Conservation (phyloP, 495 filamentous ascomycete genomes). For the Rhypophila decipiens region DNA sequence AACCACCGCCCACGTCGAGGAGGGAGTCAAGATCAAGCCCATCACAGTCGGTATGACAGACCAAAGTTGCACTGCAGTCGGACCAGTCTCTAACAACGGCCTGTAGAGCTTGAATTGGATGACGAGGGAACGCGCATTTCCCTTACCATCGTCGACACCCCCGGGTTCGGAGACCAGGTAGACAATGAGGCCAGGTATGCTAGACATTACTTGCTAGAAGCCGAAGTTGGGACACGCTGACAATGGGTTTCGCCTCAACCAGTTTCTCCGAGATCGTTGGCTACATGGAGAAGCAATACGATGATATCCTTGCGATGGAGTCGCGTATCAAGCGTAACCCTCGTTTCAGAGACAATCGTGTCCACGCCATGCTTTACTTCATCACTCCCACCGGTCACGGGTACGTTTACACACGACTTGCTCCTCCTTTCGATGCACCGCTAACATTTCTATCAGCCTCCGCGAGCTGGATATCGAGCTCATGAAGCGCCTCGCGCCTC, state of each 20-base stretch:
- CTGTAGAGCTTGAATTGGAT: slow-evolving; percentile 84
- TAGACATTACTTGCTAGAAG: slow-evolving; percentile 40
- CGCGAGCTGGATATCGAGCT: slow-evolving; percentile 98
- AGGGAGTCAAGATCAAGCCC: slow-evolving; percentile 96
- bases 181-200: slow-evolving; percentile 92
- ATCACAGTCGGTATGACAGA: slow-evolving; percentile 80
- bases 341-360: slow-evolving; percentile 96
- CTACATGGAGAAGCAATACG: slow-evolving; percentile 97
- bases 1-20: slow-evolving; percentile 81
- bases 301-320: slow-evolving; percentile 97
- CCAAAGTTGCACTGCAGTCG: background rate
- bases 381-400: slow-evolving; percentile 97
- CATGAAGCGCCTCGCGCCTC: slow-evolving; percentile 97
- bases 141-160: slow-evolving; percentile 96
- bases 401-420: slow-evolving; percentile 38
- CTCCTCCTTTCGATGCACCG: background rate
- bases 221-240: slow-evolving; percentile 54
- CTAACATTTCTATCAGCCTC: slow-evolving; percentile 52
- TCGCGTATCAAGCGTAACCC: slow-evolving; percentile 99
- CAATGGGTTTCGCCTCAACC: slow-evolving; percentile 8
- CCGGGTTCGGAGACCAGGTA: slow-evolving; percentile 97
- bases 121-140: slow-evolving; percentile 98
- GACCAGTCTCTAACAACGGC: slow-evolving; percentile 12
- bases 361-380: slow-evolving; percentile 97
- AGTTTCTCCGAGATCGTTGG: slow-evolving; percentile 97